A percentile compares a stretch with the other conserved stretches of the same genome.
These are phyloP conservation scores for Penstemon eatonii DNA, from an alignment of 257 asterid genomes.

Conservation along the genomic window DNA sequence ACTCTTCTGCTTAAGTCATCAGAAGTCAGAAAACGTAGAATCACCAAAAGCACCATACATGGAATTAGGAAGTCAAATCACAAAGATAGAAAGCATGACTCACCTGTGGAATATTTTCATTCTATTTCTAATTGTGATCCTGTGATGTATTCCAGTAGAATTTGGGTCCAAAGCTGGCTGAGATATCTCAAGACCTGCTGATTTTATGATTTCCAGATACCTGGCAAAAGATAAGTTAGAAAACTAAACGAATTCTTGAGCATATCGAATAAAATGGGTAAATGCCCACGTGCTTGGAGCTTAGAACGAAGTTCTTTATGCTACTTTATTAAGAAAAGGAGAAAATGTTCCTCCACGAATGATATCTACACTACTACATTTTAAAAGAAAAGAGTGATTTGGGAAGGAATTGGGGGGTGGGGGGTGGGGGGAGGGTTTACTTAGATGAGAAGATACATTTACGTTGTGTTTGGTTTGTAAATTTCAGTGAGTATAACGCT, in stretches of 20 bases:
- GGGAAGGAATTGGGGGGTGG: background rate
- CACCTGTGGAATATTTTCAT: slow-evolving; percentile 74
- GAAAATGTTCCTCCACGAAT: background rate
- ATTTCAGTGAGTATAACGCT: background rate
- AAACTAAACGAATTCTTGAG: slow-evolving; percentile 4
- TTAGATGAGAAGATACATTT: background rate
- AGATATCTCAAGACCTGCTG: slow-evolving; percentile 89
- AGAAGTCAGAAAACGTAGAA: slow-evolving; percentile 20
- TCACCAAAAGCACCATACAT: slow-evolving; percentile 25
- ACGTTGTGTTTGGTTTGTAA: background rate
- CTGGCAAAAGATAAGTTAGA: slow-evolving; percentile 37
- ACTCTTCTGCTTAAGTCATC: slow-evolving; percentile 71
- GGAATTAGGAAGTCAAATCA: slow-evolving; percentile 26
- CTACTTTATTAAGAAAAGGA: slow-evolving; percentile 5
- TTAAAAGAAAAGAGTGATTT: background rate
- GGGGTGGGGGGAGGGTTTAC: background rate
- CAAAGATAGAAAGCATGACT: slow-evolving; percentile 26
- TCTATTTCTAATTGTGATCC: slow-evolving; percentile 81
- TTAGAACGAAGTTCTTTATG: background rate
- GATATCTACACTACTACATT: background rate
- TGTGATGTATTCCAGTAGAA: slow-evolving; percentile 96
- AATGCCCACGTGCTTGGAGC: slow-evolving; percentile 12
- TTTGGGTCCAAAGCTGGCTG: slow-evolving; percentile 99
- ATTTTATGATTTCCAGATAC: slow-evolving; percentile 75
- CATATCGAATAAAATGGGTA: background rate